phyloP scores from a whole-genome alignment of 768 basidiomycete genomes.

The Phlegmacium glaucopus region DNA sequence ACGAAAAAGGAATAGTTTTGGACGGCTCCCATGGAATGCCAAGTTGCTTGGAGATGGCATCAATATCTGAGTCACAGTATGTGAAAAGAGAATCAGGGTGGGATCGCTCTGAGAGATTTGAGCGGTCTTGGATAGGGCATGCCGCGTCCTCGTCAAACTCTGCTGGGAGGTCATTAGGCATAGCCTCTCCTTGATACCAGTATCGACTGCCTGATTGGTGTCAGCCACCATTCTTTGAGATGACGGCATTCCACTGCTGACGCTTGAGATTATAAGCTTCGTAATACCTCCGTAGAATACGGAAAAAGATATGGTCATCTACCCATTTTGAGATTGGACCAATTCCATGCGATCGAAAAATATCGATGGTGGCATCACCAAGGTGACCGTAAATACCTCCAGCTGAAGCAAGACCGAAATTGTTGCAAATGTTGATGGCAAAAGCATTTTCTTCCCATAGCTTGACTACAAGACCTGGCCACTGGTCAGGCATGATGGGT shows the following conservation, averaged over 20 bases:
- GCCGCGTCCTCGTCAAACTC: slow-evolving; percentile 27
- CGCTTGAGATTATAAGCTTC: slow-evolving; percentile 18
- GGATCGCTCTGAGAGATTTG: not conserved
- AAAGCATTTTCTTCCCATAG: no score
- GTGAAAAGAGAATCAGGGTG: not conserved
- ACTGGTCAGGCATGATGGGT: slow-evolving; percentile 27
- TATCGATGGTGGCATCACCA: slow-evolving; percentile 8
- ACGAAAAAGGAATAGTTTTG: no score
- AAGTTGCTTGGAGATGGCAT: slow-evolving; percentile 18
- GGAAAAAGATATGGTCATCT: slow-evolving; percentile 21
- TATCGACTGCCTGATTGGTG: not conserved
- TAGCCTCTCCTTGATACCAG: slow-evolving; percentile 19
- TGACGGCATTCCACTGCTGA: not conserved
- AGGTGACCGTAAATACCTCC: not conserved
- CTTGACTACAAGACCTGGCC: slow-evolving; percentile 32
- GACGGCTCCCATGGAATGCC: no score
- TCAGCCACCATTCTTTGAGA: not conserved
- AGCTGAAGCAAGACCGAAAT: slow-evolving; percentile 20
- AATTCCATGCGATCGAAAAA: slow-evolving; percentile 17
- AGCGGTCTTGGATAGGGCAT: slow-evolving; percentile 1
- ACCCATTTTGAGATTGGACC: slow-evolving; percentile 26
- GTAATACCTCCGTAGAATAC: slow-evolving; percentile 14
- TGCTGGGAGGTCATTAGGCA: slow-evolving; percentile 15
- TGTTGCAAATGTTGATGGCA: slow-evolving; percentile 18
- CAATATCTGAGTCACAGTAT: slow-evolving; percentile 7